Conservation (phyloP, 345 rosid species). For the Carallia pectinifolia region DNA sequence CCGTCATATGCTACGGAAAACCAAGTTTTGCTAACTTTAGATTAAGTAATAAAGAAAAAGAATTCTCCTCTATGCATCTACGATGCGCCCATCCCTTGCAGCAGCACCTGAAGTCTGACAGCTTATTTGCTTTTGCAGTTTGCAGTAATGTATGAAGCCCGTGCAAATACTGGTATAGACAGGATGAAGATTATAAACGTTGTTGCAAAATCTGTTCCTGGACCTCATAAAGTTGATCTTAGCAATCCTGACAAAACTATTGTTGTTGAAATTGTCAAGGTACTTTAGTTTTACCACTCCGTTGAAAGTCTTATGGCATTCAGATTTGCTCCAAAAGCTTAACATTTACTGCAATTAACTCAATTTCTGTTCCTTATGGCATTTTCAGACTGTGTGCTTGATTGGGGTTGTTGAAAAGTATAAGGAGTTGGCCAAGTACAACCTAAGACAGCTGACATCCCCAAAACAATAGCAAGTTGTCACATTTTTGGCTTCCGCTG, state of each 20-base stretch:
- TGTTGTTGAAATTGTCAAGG: slow-evolving; percentile 88
- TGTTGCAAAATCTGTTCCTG: slow-evolving; percentile 84
- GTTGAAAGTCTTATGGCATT: too few species aligned
- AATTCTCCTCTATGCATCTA: too few species aligned
- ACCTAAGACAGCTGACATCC: slow-evolving; percentile 85
- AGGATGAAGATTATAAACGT: slow-evolving; percentile 86
- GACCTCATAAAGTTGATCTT: slow-evolving; percentile 91
- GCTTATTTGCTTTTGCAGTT: slow-evolving; percentile 47
- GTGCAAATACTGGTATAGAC: slow-evolving; percentile 90
- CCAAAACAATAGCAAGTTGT: slow-evolving; percentile 23
- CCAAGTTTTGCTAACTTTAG: too few species aligned
- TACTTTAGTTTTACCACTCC: slow-evolving; percentile 15
- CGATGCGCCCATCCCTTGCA: too few species aligned
- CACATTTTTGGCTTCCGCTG: too few species aligned
- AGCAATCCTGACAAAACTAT: slow-evolving; percentile 82
- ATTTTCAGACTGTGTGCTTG: slow-evolving; percentile 76
- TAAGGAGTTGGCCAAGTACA: slow-evolving; percentile 84
- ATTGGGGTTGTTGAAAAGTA: slow-evolving; percentile 94
- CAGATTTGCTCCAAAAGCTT: too few species aligned
- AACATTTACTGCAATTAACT: too few species aligned
- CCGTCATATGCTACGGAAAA: too few species aligned
- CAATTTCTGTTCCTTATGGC: neutral
- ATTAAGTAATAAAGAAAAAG: too few species aligned
- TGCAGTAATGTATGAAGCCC: slow-evolving; percentile 85
- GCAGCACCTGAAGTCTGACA: too few species aligned